Base-by-base conservation (phyloP, 1,284 basidiomycete genomes). In the Pterulicium gracile region DNA sequence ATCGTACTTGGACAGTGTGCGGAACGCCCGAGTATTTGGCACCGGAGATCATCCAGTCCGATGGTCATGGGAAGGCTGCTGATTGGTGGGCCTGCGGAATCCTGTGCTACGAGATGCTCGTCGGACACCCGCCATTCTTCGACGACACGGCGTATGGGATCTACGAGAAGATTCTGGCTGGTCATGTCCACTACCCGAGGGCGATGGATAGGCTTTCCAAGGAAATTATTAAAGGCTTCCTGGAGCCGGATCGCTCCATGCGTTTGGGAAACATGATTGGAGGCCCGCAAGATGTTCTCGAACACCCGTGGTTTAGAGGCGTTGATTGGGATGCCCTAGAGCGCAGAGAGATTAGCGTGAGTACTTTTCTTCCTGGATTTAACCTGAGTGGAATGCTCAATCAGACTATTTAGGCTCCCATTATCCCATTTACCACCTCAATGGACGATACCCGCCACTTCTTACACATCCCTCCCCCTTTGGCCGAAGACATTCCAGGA, bases 21-120 rank as follows among this genome's bases (percentile, higher is more conserved):
- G 96, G 93, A 32, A 97, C 93, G 3, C 96, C 96, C 12, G 96
- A 98, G 65, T 98, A 98, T 56, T 75, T 95, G 36, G 91, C 91
- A 0, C 91, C 91, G 15, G 91, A 95, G 64, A 92, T 95, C 48
- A 96, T 99, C 40, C 91, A 94, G 62, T 92, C 88, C 13, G 92
- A 95, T 55, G 95, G 95, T 10, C 96, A 98, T 70, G 95, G 95
- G 53, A 97, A 98, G 67, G 90, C 89, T 27, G 95, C 96, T 2
- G 95, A 98, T 61, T 98, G 95, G 95, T 99, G 96, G 83, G 93
- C 96, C 2, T 87, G 95, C 51, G 95, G 95, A 21, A 91, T 98
- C 14, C 68, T 98, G 53, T 87, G 94, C 55, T 99, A 97, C 64
- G 95, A 99, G 63, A 98, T 98, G 87, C 86, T 98, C 52, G 85